Base-by-base conservation (phyloP, 192 early-diverging fungal genomes). In the Coemansia sp. region DNA sequence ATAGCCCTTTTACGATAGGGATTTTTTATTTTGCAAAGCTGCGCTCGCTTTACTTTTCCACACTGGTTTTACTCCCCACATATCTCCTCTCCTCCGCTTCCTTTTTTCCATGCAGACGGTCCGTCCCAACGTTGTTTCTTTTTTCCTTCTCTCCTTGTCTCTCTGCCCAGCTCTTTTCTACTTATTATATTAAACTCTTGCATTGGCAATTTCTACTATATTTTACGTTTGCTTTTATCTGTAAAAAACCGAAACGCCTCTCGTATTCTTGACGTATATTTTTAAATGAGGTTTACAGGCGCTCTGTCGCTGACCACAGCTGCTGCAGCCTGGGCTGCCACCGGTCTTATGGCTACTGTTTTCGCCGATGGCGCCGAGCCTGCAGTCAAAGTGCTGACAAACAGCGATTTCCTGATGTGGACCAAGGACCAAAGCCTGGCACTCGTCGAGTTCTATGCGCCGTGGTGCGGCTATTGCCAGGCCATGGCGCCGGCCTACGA, bases 381-480 rank as follows among this genome's bases (percentile, higher is more conserved):
- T 27, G 84, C 87, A 56, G 88, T 88, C 47, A 34, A 85, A 32
- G 68, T 74, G 25, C 83, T 91, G 35, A 81, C 57, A 50, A 62
- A 66, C 13, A 81, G 78, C 52, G 91, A 66, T 64, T 97, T 95
- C 75, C 64, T 79, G 29, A 59, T 70, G 6, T 83, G 81, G 63
- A 82, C 90, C 49, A 59, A 83, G 13, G 67, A 74, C 6, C 84
- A 90, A 73, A 73, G 87, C 8, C 62, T 95, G 54, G 86, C 90
- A 19, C 85, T 98, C 39, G 89, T 97, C 48, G 92, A 97, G 82
- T 98, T 97, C 82, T 97, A 89, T 73, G 94, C 96, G 6, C 96
- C 94, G 51, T 98, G 94, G 95, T 98, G 96, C 82, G 89, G 91
- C 65, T 90, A 98, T 84, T 98, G 96, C 83, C 90, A 97, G 84